Conservation (phyloP, 1,284 basidiomycete genomes). For the Puccinia polysora region DNA sequence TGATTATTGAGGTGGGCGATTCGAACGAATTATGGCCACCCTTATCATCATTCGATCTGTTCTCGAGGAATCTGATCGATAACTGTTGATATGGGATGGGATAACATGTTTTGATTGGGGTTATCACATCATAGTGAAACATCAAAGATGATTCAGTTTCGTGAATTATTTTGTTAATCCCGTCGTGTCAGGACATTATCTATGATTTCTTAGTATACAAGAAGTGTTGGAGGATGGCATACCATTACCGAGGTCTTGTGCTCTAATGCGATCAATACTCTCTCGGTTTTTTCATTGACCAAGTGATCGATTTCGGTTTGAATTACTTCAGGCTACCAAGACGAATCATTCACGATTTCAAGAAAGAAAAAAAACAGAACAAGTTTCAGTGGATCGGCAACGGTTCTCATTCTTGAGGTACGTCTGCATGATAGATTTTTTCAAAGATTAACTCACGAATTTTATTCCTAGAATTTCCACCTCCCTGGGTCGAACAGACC, state of each 20-base stretch:
- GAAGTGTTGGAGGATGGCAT: neutral
- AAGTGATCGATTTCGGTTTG: conserved; percentile 29
- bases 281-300: conserved; percentile 13
- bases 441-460: neutral
- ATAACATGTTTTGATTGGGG: too few relatives aligned
- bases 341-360: too few relatives aligned
- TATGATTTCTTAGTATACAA: neutral
- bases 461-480: conserved; percentile 3
- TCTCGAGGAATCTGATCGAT: conserved; percentile 30
- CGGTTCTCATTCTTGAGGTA: too few relatives aligned
- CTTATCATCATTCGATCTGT: neutral
- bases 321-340: conserved; percentile 25
- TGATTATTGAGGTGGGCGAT: too few relatives aligned
- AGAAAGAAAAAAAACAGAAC: too few relatives aligned
- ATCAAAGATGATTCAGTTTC: neutral
- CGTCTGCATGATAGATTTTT: too few relatives aligned
- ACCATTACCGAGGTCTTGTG: conserved; percentile 15
- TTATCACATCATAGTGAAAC: neutral
- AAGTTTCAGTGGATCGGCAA: too few relatives aligned
- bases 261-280: conserved; percentile 6
- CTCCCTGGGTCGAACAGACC: conserved; percentile 4
- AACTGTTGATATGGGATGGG: conserved; percentile 1
- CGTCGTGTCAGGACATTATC: neutral
- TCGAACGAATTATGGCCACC: conserved; percentile 7
- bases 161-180: neutral